phyloP scores from a whole-genome alignment of 768 basidiomycete species.

The Auricularia heimuer region DNA sequence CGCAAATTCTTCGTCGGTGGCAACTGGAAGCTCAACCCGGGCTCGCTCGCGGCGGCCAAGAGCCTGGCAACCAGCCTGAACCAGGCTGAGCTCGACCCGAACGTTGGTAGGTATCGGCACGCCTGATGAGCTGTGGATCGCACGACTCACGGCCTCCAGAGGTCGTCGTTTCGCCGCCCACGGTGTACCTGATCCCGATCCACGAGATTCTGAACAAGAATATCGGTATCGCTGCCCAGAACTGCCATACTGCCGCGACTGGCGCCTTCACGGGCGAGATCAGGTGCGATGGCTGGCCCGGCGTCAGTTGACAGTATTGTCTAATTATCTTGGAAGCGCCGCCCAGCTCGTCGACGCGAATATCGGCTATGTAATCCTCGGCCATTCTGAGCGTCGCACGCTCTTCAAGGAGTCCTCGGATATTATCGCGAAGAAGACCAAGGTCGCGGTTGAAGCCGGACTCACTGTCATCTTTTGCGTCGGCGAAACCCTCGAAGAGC shows the following conservation, averaged over 20 bases:
- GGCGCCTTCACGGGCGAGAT: constrained; percentile 98
- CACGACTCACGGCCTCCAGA: constrained; percentile 37
- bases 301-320: not conserved
- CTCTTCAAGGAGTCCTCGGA: constrained; percentile 84
- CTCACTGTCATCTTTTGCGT: constrained; percentile 91
- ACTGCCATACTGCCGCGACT: constrained; percentile 70
- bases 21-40: constrained; percentile 98
- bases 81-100: constrained; percentile 63
- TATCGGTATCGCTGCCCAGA: constrained; percentile 81
- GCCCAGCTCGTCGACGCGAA: constrained; percentile 76
- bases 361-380: constrained; percentile 86
- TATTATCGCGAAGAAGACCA: constrained; percentile 76
- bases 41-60: constrained; percentile 50
- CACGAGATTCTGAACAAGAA: constrained; percentile 51
- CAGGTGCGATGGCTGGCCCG: constrained; percentile 43
- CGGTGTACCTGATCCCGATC: constrained; percentile 76
- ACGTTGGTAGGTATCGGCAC: constrained; percentile 47
- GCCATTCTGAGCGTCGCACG: constrained; percentile 94
- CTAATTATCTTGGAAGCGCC: constrained; percentile 31
- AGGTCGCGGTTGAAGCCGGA: constrained; percentile 63
- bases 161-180: constrained; percentile 87
- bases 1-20: constrained; percentile 93
- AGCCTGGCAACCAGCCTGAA: constrained; percentile 65
- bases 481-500: constrained; percentile 84
- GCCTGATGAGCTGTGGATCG: not conserved